Base-by-base conservation (phyloP, 192 early-diverging fungal genomes). In the Backusella australiensis region DNA sequence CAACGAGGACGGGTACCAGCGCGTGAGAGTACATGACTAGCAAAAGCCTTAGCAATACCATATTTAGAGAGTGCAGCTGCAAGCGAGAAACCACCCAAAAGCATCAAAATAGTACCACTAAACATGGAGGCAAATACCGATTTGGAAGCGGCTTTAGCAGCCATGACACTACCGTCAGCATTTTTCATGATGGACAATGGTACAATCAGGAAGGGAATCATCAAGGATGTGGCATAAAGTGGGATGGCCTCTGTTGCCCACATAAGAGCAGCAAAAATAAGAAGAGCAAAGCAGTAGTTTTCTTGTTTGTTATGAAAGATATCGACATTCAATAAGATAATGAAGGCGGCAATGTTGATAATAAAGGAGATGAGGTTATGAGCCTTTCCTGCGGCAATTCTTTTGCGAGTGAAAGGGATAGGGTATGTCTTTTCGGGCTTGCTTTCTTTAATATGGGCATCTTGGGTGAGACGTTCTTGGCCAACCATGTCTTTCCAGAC, bases 171-270 rank as follows among this genome's bases (percentile, higher is more conserved):
- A 21, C 66, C 78, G 3, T 81, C 85, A 0, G 86, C 75, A 29
- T 86, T 83, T 26, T 87, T 85, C 80, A 93, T 85, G 26, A 93
- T 90, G 36, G 85, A 83, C 29, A 93, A 81, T 3, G 85, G 69
- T 17, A 94, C 88, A 49, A 92, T 86, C 9, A 94, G 75, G 69
- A 92, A 81, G 0, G 93, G 93, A 67, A 94, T 87, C 67, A 91
- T 73, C 8, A 93, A 77, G 23, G 92, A 86, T 4, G 93, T 94
- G 11, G 91, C 88, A 75, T 90, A 94, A 38, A 94, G 83, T n/a
- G 91, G 93, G 32, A 94, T 82, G 8, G 86, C 90, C 77, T 92
- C 96, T 26, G 92, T 93, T 2, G 95, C 96, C 96, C 96, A 97
- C 66, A 97, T 82, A 42, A 91, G 80, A 44, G 94, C 94, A 65